Percentiles rank a stretch among this genome's conserved stretches.
phyloP scores from a whole-genome alignment of 2,329 filamentous ascomycete species.

The Alternaria sp. region DNA sequence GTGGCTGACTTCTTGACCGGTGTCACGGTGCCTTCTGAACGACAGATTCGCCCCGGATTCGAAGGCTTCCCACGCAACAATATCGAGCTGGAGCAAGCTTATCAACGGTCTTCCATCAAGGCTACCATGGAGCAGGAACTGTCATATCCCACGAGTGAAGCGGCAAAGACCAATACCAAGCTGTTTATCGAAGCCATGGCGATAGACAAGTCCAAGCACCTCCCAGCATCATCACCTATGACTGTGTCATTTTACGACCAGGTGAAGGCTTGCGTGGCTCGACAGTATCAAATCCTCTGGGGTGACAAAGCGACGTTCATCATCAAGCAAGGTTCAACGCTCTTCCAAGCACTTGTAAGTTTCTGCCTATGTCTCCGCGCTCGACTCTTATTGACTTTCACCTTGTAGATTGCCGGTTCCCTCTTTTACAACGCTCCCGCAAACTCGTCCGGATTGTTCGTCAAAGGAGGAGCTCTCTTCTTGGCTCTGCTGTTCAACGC shows the following conservation, averaged over 20 bases:
- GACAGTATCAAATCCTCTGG: slow-evolving; percentile 72
- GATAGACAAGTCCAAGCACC: slow-evolving; percentile 64
- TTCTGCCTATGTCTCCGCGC: neutral
- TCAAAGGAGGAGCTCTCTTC: slow-evolving; percentile 71
- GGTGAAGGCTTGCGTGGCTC: slow-evolving; percentile 63
- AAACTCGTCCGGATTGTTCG: slow-evolving; percentile 68
- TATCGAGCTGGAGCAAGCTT: slow-evolving; percentile 55
- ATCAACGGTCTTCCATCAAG: slow-evolving; percentile 62
- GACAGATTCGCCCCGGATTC: slow-evolving; percentile 51
- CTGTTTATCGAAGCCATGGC: slow-evolving; percentile 64
- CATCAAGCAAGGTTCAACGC: slow-evolving; percentile 68
- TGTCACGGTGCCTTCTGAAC: slow-evolving; percentile 63
- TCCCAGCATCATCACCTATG: slow-evolving; percentile 64
- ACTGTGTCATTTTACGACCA: slow-evolving; percentile 55
- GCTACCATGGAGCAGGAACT: slow-evolving; percentile 64
- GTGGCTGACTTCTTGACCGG: slow-evolving; percentile 80
- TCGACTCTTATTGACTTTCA: neutral
- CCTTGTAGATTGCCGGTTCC: slow-evolving; percentile 66
- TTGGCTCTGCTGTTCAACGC: slow-evolving; percentile 70
- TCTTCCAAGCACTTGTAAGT: slow-evolving; percentile 61
- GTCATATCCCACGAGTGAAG: slow-evolving; percentile 63
- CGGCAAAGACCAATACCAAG: slow-evolving; percentile 50
- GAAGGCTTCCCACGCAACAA: slow-evolving; percentile 56
- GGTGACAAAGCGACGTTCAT: slow-evolving; percentile 71
- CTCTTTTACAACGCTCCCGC: slow-evolving; percentile 72